Conservation (phyloP, 495 filamentous ascomycete genomes). For the Tuber indicum region DNA sequence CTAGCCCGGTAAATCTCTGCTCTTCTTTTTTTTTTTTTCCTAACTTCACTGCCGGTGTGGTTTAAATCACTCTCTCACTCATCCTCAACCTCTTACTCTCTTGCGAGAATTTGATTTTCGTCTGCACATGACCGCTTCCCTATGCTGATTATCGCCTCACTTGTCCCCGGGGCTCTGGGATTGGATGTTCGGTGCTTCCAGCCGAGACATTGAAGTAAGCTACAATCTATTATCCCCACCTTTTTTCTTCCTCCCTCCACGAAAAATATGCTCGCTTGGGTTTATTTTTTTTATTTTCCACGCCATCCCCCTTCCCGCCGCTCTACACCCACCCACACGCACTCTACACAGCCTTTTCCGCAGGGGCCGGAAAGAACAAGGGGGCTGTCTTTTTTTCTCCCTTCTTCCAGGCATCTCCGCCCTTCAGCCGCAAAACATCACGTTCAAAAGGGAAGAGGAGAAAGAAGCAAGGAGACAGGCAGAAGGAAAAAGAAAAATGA, state of each 20-base stretch:
- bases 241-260: constrained; percentile 13
- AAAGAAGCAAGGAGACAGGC: not conserved
- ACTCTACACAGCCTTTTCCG: not conserved
- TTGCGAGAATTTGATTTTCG: constrained; percentile 17
- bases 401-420: not conserved
- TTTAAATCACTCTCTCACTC: not conserved
- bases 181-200: constrained; percentile 30
- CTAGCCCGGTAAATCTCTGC: not conserved
- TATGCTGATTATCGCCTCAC: constrained; percentile 27
- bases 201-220: constrained; percentile 40
- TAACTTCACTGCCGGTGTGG: not conserved
- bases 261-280: not conserved
- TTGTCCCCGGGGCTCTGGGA: constrained; percentile 20
- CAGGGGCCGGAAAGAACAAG: constrained; percentile 4
- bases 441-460: not conserved
- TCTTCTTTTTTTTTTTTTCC: not conserved
- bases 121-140: constrained; percentile 31
- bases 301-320: constrained; percentile 2
- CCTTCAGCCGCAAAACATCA: constrained; percentile 27
- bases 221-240: constrained; percentile 18
- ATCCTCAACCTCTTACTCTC: not conserved
- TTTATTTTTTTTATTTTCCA: not conserved
- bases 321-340: not conserved
- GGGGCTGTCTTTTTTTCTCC: not conserved
- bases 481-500: constrained; percentile 11